phyloP scores from a whole-genome alignment of 208 protist species.

The Tritrichomonas musculus region DNA sequence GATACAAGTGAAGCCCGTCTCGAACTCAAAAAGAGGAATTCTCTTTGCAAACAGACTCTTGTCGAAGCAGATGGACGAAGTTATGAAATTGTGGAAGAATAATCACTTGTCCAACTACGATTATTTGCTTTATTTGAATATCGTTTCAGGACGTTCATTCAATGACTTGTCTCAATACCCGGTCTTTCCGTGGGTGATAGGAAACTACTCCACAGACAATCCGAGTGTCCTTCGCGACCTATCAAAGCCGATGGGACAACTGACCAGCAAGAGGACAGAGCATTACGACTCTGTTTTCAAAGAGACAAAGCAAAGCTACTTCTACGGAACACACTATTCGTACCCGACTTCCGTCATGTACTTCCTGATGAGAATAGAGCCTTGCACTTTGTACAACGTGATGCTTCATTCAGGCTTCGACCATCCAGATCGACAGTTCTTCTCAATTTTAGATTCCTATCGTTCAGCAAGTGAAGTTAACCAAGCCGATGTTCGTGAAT shows the following conservation, averaged over 20 bases:
- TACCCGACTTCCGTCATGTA: neutral
- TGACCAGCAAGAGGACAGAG: neutral
- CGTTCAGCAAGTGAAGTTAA: neutral
- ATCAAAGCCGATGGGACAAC: neutral
- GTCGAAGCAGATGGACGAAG: neutral
- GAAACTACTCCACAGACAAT: neutral
- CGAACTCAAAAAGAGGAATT: neutral
- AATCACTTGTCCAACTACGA: neutral
- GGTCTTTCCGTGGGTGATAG: neutral
- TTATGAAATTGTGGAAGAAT: neutral
- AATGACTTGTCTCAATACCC: slow-evolving; percentile 15
- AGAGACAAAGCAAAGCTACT: neutral
- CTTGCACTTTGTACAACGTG: neutral
- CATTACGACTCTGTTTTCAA: neutral
- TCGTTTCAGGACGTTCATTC: neutral
- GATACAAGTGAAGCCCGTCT: neutral
- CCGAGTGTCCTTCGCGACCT: neutral
- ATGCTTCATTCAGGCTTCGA: neutral
- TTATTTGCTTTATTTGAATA: neutral
- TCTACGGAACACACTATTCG: neutral
- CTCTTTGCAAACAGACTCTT: neutral
- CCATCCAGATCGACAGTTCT: neutral
- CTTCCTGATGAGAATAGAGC: neutral
- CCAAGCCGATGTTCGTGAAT: slow-evolving; percentile 35
- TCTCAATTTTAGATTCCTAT: neutral